phyloP scores from a whole-genome alignment of 2,329 filamentous ascomycete genomes.

The Colletotrichum spinosum region DNA sequence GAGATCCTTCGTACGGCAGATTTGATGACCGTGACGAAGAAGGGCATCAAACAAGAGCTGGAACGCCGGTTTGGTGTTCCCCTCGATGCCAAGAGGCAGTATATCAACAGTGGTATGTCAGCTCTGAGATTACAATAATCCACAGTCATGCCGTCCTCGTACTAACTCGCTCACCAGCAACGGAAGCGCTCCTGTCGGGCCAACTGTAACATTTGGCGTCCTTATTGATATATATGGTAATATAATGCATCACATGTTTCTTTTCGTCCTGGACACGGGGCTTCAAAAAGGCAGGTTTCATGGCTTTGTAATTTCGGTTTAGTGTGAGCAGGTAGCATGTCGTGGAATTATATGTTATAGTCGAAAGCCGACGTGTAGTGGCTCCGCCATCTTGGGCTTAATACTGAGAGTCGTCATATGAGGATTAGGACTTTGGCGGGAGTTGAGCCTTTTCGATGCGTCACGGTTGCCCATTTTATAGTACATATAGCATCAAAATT shows the following conservation, averaged over 20 bases:
- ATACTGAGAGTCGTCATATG: too few relatives aligned
- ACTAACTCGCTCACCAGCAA: constrained; percentile 60
- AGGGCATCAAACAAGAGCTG: constrained; percentile 93
- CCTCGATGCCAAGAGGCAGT: constrained; percentile 88
- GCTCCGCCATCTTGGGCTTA: too few relatives aligned
- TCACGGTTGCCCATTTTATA: neutral
- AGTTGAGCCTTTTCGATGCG: constrained; percentile 4
- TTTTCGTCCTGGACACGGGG: neutral
- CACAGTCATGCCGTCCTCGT: constrained; percentile 7
- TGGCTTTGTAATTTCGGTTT: neutral
- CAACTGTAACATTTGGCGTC: constrained; percentile 66
- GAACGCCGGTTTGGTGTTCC: constrained; percentile 90
- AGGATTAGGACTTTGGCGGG: neutral
- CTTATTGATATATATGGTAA: constrained; percentile 16
- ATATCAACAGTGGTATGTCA: constrained; percentile 89
- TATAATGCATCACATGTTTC: constrained; percentile 26
- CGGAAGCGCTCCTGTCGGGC: constrained; percentile 82
- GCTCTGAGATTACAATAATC: neutral
- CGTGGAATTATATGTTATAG: too few relatives aligned
- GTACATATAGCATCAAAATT: constrained; percentile 4
- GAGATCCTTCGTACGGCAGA: constrained; percentile 93
- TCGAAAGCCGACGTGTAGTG: too few relatives aligned
- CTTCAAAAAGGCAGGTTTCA: too few relatives aligned
- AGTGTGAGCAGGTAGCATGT: too few relatives aligned
- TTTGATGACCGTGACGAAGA: constrained; percentile 98